phyloP scores from a whole-genome alignment of 192 early-diverging fungal species.

The Geranomyces variabilis region DNA sequence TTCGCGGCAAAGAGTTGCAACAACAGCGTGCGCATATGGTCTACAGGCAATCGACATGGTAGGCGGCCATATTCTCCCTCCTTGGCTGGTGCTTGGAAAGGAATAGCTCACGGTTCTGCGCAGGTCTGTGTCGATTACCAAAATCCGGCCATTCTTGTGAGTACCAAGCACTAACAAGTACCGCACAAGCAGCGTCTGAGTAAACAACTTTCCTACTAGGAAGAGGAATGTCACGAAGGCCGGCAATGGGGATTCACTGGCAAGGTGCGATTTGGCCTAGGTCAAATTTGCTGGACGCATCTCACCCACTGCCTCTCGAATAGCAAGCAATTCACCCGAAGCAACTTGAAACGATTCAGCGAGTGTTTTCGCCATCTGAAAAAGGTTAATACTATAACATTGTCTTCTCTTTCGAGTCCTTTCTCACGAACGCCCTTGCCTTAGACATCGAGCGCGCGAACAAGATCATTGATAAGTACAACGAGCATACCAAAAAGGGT shows the following conservation, averaged over 20 bases:
- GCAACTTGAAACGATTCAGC: slow-evolving; percentile 84
- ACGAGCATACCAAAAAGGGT: slow-evolving; percentile 67
- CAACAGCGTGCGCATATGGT: slow-evolving; percentile 79
- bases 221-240: slow-evolving; percentile 84
- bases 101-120: not conserved
- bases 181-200: not conserved
- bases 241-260: slow-evolving; percentile 92
- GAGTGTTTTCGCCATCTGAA: slow-evolving; percentile 71
- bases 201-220: slow-evolving; percentile 19
- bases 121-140: slow-evolving; percentile 85
- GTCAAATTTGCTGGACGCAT: not conserved
- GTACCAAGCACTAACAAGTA: not conserved
- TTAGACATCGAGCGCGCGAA: slow-evolving; percentile 69
- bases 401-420: not conserved
- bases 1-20: slow-evolving; percentile 77
- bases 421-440: not conserved
- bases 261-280: slow-evolving; percentile 49
- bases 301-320: not conserved
- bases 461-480: slow-evolving; percentile 73
- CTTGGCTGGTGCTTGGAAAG: not conserved
- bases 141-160: slow-evolving; percentile 30
- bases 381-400: slow-evolving; percentile 43
- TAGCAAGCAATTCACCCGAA: slow-evolving; percentile 89
- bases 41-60: slow-evolving; percentile 94
- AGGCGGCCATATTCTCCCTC: slow-evolving; percentile 16